Percentiles rank a stretch among this genome's conserved stretches.
phyloP scores from a whole-genome alignment of 345 rosid species.

The Euphorbia tirucalli region DNA sequence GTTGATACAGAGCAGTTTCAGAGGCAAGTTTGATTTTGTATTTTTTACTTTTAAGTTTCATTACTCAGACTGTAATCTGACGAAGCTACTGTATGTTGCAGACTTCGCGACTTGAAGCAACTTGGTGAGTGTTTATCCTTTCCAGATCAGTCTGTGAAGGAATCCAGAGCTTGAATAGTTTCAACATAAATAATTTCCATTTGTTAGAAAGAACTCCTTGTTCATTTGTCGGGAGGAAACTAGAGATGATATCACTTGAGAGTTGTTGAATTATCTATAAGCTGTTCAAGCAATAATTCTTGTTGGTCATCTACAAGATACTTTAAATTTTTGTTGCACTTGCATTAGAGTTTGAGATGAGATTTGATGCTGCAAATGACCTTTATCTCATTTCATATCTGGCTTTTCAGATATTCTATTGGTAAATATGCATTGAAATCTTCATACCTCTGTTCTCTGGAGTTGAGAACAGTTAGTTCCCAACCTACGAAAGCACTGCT shows the following conservation, averaged over 20 bases:
- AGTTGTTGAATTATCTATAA: background rate
- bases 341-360: background rate
- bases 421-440: background rate
- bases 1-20: slow-evolving; percentile 36
- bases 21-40: slow-evolving; percentile 26
- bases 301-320: background rate
- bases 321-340: background rate
- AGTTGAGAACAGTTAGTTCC: background rate
- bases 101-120: slow-evolving; percentile 37
- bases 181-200: background rate
- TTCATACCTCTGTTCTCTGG: background rate
- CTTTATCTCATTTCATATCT: background rate
- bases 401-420: background rate
- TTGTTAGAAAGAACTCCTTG: background rate
- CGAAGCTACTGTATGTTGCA: slow-evolving; percentile 14
- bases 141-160: background rate
- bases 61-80: slow-evolving; percentile 5
- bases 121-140: slow-evolving; percentile 20
- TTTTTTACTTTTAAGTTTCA: background rate
- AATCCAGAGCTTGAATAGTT: background rate
- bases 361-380: background rate
- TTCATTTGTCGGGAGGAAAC: slow-evolving; percentile 2
- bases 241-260: background rate
- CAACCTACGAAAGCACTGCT: background rate
- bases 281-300: background rate